These are phyloP conservation scores for Beauveria sp. DNA, from an alignment of 2,329 filamentous ascomycete genomes.

Conservation along the genomic window DNA sequence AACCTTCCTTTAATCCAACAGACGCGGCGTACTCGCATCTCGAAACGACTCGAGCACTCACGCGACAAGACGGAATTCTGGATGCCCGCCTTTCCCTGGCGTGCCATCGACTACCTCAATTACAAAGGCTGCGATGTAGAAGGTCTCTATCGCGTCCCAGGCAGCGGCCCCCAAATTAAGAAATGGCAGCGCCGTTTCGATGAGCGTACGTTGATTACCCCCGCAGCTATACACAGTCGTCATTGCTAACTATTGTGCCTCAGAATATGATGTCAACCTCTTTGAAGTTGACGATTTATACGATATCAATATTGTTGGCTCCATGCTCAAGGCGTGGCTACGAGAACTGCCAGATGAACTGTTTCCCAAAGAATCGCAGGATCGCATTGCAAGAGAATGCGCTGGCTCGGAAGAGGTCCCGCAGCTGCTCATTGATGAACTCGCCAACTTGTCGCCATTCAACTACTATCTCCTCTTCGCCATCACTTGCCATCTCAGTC, in stretches of 20 bases:
- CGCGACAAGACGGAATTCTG: conserved; percentile 96
- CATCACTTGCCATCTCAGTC: conserved; percentile 90
- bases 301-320: conserved; percentile 93
- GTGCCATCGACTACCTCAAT: conserved; percentile 93
- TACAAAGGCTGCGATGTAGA: conserved; percentile 92
- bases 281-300: conserved; percentile 84
- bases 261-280: conserved; percentile 81
- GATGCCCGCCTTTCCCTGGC: conserved; percentile 95
- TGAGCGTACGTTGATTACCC: conserved; percentile 47
- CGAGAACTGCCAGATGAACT: conserved; percentile 91
- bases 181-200: conserved; percentile 92
- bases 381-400: conserved; percentile 72
- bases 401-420: conserved; percentile 72
- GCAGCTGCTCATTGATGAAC: conserved; percentile 79
- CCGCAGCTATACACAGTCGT: neutral
- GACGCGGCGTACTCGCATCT: conserved; percentile 84
- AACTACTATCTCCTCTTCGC: conserved; percentile 97
- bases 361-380: conserved; percentile 77
- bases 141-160: conserved; percentile 85
- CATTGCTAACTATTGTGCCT: neutral
- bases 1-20: conserved; percentile 83
- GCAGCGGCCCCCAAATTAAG: conserved; percentile 83
- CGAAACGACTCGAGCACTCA: conserved; percentile 78
- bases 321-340: conserved; percentile 94
- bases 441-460: conserved; percentile 90